Evolutionary conservation across 2,329 filamentous ascomycete species (phyloP).

Genomic region (Rhexocercosporidium sp.): DNA sequence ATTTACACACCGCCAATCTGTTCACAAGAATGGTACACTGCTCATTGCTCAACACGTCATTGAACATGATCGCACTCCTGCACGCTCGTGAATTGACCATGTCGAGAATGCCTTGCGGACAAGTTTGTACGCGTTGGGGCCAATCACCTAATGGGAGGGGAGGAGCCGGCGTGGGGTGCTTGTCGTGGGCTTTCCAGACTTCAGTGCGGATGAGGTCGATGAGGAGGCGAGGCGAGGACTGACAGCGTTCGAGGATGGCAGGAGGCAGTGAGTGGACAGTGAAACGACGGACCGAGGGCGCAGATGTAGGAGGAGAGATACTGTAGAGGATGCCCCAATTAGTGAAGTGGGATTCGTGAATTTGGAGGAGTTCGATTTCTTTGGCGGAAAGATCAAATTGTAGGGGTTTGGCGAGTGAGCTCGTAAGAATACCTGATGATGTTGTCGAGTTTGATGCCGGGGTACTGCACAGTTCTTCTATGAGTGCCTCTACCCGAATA

Average conservation of each 20-base stretch:
- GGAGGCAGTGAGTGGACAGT: conserved; percentile 67
- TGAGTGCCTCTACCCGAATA: conserved; percentile 76
- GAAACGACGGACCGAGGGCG: conserved; percentile 41
- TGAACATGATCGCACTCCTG: conserved; percentile 85
- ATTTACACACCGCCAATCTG: conserved; percentile 64
- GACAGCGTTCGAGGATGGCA: conserved; percentile 77
- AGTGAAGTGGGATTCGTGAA: conserved; percentile 61
- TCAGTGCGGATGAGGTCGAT: conserved; percentile 78
- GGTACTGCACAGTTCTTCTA: conserved; percentile 58
- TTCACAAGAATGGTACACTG: conserved; percentile 65
- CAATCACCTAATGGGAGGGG: conserved; percentile 47
- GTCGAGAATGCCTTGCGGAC: conserved; percentile 77
- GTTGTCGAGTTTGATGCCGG: conserved; percentile 5
- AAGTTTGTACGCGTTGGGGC: conserved; percentile 68
- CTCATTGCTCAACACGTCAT: conserved; percentile 64
- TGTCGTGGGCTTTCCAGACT: conserved; percentile 62
- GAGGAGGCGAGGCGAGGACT: conserved; percentile 71
- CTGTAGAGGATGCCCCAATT: conserved; percentile 72
- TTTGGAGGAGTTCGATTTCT: conserved; percentile 65
- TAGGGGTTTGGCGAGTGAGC: conserved; percentile 57
- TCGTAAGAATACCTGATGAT: conserved; percentile 40
- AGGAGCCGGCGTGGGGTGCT: background rate
- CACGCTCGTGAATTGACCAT: conserved; percentile 78
- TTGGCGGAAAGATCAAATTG: conserved; percentile 66
- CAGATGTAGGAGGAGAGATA: background rate